These are phyloP conservation scores for Sphagnum contortum DNA, from an alignment of 225 moss, liverwort and hornwort species.

Conservation along the genomic window DNA sequence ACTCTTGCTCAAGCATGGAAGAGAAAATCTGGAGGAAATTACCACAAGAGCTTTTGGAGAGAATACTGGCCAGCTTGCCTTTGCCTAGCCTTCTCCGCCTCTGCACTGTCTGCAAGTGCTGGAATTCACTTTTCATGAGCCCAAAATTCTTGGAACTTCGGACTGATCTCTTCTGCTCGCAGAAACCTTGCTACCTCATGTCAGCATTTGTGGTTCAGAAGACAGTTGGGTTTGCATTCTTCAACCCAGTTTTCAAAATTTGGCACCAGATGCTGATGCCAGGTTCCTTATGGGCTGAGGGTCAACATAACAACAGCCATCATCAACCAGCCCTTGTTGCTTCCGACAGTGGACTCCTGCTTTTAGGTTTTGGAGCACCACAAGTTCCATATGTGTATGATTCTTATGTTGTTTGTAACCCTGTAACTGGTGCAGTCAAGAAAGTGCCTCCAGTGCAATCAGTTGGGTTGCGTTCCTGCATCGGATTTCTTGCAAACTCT, in stretches of 20 bases:
- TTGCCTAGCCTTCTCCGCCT: conserved; percentile 8
- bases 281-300: background rate
- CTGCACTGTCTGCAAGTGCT: conserved; percentile 5
- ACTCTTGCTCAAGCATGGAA: background rate
- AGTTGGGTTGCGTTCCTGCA: background rate
- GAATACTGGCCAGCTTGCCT: conserved; percentile 4
- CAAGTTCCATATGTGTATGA: background rate
- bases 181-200: conserved; percentile 8
- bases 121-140: conserved; percentile 5
- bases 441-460: background rate
- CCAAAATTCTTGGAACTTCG: conserved; percentile 1
- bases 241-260: conserved; percentile 6
- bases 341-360: conserved; percentile 7
- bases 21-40: conserved; percentile 5
- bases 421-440: conserved; percentile 1
- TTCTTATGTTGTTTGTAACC: conserved; percentile 10
- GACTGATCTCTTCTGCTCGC: conserved; percentile 6
- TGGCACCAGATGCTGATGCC: conserved; percentile 13
- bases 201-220: background rate
- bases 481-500: conserved; percentile 4
- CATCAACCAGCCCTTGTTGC: conserved; percentile 6
- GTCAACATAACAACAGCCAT: background rate
- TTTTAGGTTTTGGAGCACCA: conserved; percentile 1
- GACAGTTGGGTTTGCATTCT: conserved; percentile 3
- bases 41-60: conserved; percentile 7